These are phyloP conservation scores for Fusarium falciforme DNA, from an alignment of 2,329 filamentous ascomycete species.

Conservation along the genomic window DNA sequence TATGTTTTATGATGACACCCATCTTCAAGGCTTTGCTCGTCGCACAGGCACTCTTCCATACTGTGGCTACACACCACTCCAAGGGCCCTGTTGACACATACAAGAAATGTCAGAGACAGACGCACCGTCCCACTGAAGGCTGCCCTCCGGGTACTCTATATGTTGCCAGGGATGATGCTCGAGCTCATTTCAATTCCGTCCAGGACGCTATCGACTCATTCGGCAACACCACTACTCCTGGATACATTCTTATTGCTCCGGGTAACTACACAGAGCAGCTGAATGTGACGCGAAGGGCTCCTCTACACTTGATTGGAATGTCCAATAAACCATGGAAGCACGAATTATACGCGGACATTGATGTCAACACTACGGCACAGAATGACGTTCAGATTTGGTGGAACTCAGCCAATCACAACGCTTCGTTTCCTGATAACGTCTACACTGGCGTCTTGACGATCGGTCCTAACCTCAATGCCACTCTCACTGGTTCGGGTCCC, in stretches of 20 bases:
- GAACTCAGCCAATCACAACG: conserved; percentile 63
- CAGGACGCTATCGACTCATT: conserved; percentile 54
- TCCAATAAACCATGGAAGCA: conserved; percentile 51
- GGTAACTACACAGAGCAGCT: conserved; percentile 72
- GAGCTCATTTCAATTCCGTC: conserved; percentile 52
- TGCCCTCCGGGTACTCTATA: conserved; percentile 53
- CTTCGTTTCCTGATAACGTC: conserved; percentile 65
- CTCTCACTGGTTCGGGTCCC: conserved; percentile 69
- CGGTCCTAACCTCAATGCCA: conserved; percentile 71
- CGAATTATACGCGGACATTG: conserved; percentile 53
- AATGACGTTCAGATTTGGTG: conserved; percentile 68
- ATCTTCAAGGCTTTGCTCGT: background rate
- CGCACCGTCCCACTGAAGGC: conserved; percentile 33
- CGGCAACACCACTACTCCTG: conserved; percentile 35
- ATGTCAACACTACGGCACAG: conserved; percentile 50
- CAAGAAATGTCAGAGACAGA: conserved; percentile 13
- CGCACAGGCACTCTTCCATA: background rate
- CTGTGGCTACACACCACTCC: background rate
- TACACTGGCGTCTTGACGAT: conserved; percentile 71
- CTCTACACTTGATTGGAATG: conserved; percentile 69
- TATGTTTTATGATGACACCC: background rate
- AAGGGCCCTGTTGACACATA: conserved; percentile 7
- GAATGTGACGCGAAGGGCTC: conserved; percentile 71
- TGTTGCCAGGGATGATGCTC: conserved; percentile 48
- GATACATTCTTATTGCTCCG: conserved; percentile 65